Evolutionary conservation across 2,329 filamentous ascomycete species (phyloP).

Genomic region (Dactylellina cionopaga): DNA sequence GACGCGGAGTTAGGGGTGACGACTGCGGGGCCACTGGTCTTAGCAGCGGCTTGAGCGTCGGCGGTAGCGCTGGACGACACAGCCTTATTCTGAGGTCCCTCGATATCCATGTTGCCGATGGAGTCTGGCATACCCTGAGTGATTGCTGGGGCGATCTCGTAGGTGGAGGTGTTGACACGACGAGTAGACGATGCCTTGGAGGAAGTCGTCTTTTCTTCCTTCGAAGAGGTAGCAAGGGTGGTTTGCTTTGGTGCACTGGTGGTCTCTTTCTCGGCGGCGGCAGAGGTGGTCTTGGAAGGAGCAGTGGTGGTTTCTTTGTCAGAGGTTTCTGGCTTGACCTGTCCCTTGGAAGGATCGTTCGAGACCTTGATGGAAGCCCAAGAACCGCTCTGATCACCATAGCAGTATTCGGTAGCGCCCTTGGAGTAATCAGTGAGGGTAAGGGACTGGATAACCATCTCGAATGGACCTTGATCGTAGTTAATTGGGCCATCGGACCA

Average conservation of each 20-base stretch:
- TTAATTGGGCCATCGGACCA: slow-evolving; percentile 90
- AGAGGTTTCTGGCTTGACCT: neutral
- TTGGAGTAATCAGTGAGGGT: slow-evolving; percentile 91
- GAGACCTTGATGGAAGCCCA: slow-evolving; percentile 78
- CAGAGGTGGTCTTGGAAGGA: too few relatives aligned
- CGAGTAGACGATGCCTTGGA: slow-evolving; percentile 30
- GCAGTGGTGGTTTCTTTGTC: slow-evolving; percentile 8
- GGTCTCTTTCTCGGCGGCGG: slow-evolving; percentile 1
- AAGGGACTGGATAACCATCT: slow-evolving; percentile 82
- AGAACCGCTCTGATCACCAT: slow-evolving; percentile 78
- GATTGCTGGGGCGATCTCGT: slow-evolving; percentile 31
- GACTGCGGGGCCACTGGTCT: slow-evolving; percentile 1
- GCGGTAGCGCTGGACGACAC: slow-evolving; percentile 17
- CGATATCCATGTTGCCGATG: slow-evolving; percentile 25
- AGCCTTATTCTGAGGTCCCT: slow-evolving; percentile 38
- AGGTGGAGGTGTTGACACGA: slow-evolving; percentile 42
- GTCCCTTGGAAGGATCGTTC: slow-evolving; percentile 27
- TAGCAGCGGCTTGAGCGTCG: slow-evolving; percentile 1
- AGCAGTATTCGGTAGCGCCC: slow-evolving; percentile 81
- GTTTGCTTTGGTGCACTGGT: slow-evolving; percentile 21
- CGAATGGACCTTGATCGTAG: slow-evolving; percentile 82
- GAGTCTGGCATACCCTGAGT: slow-evolving; percentile 44
- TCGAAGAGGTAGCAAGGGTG: slow-evolving; percentile 13
- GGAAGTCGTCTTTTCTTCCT: slow-evolving; percentile 20
- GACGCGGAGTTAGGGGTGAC: slow-evolving; percentile 28